phyloP scores from a whole-genome alignment of 1,139 yeast species.

The Magnusiomyces sp. region DNA sequence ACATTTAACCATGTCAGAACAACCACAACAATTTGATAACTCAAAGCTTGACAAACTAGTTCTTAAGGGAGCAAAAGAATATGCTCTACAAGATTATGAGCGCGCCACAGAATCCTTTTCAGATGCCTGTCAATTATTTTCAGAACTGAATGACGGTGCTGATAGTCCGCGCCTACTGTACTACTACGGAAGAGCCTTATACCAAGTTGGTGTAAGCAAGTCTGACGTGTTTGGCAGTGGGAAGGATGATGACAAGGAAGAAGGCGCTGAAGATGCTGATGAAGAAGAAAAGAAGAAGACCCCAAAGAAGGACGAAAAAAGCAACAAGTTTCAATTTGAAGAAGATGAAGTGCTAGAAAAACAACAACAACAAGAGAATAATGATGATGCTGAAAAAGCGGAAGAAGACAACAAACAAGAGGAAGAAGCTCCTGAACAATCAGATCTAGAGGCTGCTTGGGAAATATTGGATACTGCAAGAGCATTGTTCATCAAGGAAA shows the following conservation, averaged over 20 bases:
- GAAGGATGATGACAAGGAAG: slow-evolving; percentile 2
- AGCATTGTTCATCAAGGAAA: slow-evolving; percentile 45
- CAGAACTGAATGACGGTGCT: slow-evolving; percentile 43
- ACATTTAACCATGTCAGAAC: background rate
- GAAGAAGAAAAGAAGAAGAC: slow-evolving; percentile 30
- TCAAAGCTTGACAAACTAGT: slow-evolving; percentile 28
- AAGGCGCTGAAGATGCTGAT: slow-evolving; percentile 37
- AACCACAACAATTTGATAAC: background rate
- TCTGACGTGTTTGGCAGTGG: slow-evolving; percentile 53
- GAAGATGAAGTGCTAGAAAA: slow-evolving; percentile 33
- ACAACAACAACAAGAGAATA: slow-evolving; percentile 30
- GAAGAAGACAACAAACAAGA: slow-evolving; percentile 25
- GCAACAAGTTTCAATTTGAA: slow-evolving; percentile 19
- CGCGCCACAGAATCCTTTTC: slow-evolving; percentile 65
- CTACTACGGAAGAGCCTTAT: slow-evolving; percentile 73
- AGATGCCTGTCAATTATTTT: slow-evolving; percentile 57
- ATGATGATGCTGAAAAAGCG: too few relatives aligned
- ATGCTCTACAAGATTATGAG: slow-evolving; percentile 58
- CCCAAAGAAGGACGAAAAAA: slow-evolving; percentile 13
- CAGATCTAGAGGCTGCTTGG: slow-evolving; percentile 85
- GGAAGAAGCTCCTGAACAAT: slow-evolving; percentile 44
- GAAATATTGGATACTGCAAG: slow-evolving; percentile 72
- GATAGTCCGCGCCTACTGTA: slow-evolving; percentile 67
- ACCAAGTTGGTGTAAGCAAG: slow-evolving; percentile 64
- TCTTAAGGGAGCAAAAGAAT: slow-evolving; percentile 52